Evolutionary conservation across 2,329 filamentous ascomycete genomes (phyloP).

Genomic region (Penicillium sp.): DNA sequence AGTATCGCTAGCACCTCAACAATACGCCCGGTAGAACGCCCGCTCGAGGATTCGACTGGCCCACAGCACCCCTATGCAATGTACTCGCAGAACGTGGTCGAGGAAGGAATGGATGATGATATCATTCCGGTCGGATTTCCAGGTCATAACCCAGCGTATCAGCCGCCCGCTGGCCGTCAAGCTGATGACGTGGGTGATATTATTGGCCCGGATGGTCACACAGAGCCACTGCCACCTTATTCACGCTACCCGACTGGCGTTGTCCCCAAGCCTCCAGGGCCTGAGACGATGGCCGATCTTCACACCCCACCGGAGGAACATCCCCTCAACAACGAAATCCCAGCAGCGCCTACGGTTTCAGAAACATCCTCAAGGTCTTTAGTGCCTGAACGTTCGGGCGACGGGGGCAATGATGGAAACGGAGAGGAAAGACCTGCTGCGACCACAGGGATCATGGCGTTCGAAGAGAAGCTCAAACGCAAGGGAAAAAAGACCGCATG

Average conservation of each 20-base stretch:
- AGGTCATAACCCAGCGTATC: constrained; percentile 65
- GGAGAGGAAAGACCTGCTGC: constrained; percentile 22
- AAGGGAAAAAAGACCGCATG: constrained; percentile 45
- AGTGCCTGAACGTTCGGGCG: constrained; percentile 17
- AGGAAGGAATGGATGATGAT: constrained; percentile 51
- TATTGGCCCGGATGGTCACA: constrained; percentile 82
- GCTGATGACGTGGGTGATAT: constrained; percentile 86
- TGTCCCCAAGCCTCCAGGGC: constrained; percentile 54
- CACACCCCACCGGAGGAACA: constrained; percentile 53
- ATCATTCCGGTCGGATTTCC: constrained; percentile 71
- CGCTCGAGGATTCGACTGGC: constrained; percentile 60
- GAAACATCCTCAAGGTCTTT: constrained; percentile 35
- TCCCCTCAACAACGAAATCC: constrained; percentile 41
- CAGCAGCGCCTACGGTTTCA: constrained; percentile 29
- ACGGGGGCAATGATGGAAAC: constrained; percentile 16
- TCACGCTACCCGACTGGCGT: constrained; percentile 81
- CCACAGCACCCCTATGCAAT: constrained; percentile 83
- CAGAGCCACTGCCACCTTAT: constrained; percentile 89
- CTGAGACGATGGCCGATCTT: constrained; percentile 25
- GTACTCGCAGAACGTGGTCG: constrained; percentile 77
- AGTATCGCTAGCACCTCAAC: constrained; percentile 74
- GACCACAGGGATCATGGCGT: constrained; percentile 40
- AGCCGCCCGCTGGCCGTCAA: constrained; percentile 61
- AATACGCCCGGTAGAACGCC: constrained; percentile 56
- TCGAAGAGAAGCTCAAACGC: constrained; percentile 47